Evolutionary conservation across 805 yeast species (phyloP).

Genomic region (Starmera caribaea): DNA sequence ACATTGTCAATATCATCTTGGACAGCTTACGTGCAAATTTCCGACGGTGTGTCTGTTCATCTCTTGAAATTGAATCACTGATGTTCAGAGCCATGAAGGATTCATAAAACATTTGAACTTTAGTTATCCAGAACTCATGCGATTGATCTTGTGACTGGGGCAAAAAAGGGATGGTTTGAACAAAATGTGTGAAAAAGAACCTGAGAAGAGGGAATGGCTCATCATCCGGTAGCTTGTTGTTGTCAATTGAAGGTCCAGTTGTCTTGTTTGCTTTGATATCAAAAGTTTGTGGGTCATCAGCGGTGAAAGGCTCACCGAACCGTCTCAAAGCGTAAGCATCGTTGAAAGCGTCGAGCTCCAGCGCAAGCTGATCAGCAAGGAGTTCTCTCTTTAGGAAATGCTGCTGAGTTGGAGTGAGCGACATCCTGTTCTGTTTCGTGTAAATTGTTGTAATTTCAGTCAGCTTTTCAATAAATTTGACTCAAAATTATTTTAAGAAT

Average conservation of each 20-base stretch:
- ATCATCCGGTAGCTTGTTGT: neutral
- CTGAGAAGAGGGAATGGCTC: conserved; percentile 57
- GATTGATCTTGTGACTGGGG: conserved; percentile 29
- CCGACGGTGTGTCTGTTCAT: conserved; percentile 62
- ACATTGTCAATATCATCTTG: conserved; percentile 54
- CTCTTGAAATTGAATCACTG: conserved; percentile 66
- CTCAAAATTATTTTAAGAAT: no score
- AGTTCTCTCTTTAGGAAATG: conserved; percentile 84
- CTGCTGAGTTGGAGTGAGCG: conserved; percentile 56
- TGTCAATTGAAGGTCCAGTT: conserved; percentile 12
- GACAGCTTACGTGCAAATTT: conserved; percentile 53
- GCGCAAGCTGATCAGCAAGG: conserved; percentile 46
- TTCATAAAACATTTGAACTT: conserved; percentile 76
- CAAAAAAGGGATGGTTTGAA: conserved; percentile 71
- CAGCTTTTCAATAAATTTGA: no score
- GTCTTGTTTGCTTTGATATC: neutral
- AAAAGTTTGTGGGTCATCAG: conserved; percentile 28
- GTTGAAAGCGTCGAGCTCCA: conserved; percentile 53
- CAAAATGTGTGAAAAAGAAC: conserved; percentile 52
- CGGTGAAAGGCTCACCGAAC: conserved; percentile 71
- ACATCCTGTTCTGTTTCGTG: neutral
- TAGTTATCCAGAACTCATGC: conserved; percentile 67
- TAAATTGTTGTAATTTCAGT: no score
- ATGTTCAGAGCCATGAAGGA: conserved; percentile 64
- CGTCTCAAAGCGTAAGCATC: conserved; percentile 53